phyloP scores from a whole-genome alignment of 176 grass and related monocot genomes.

The Hyparrhenia diplandra region DNA sequence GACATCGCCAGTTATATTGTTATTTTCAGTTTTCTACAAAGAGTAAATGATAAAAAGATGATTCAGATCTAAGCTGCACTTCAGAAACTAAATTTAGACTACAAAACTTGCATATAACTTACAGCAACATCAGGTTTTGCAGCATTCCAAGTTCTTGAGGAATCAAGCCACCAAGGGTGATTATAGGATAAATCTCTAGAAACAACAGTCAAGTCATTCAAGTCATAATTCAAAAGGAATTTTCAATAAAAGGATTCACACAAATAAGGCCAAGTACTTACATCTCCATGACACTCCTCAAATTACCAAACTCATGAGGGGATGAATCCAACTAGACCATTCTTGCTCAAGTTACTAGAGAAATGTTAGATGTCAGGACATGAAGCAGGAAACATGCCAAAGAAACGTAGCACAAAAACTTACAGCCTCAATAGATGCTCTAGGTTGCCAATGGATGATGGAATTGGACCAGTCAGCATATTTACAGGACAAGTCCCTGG shows the following conservation, averaged over 20 bases:
- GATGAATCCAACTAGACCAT: conserved; percentile 65
- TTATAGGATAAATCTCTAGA: conserved; percentile 73
- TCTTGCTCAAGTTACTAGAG: conserved; percentile 91
- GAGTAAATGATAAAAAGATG: neutral
- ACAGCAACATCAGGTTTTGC: conserved; percentile 85
- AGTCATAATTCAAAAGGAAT: conserved; percentile 3
- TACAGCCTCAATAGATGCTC: conserved; percentile 94
- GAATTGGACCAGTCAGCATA: conserved; percentile 74
- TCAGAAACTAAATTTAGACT: neutral
- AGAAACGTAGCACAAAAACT: conserved; percentile 13
- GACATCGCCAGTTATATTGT: conserved; percentile 87
- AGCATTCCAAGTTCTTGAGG: conserved; percentile 80
- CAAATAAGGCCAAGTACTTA: conserved; percentile 26
- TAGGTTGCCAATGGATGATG: conserved; percentile 74
- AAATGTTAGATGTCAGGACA: conserved; percentile 18
- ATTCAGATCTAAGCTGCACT: neutral
- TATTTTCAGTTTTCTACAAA: conserved; percentile 79
- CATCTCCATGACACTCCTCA: conserved; percentile 98
- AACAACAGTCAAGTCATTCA: conserved; percentile 26
- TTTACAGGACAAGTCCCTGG: conserved; percentile 89
- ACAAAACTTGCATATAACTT: conserved; percentile 28
- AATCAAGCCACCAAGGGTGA: conserved; percentile 56
- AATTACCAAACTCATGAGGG: conserved; percentile 86
- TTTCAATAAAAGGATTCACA: neutral
- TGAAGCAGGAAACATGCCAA: neutral